These are phyloP conservation scores for Cudoniella acicularis DNA, from an alignment of 495 filamentous ascomycete species.

Conservation along the genomic window DNA sequence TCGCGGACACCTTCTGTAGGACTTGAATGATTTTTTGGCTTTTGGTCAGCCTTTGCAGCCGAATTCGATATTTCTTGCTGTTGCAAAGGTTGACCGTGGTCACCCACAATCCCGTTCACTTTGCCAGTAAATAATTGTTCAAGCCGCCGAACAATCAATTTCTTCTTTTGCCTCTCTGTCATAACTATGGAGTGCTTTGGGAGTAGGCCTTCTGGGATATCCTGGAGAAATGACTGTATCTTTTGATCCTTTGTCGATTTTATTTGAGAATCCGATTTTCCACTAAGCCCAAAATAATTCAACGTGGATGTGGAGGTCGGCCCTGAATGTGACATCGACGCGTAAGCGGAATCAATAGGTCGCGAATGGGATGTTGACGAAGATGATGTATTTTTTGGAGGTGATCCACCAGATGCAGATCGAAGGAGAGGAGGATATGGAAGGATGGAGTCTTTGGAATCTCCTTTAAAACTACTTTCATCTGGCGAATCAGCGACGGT, in stretches of 20 bases:
- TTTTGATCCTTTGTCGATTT: conserved; percentile 39
- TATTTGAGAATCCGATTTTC: conserved; percentile 19
- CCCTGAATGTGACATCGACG: conserved; percentile 60
- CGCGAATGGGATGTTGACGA: conserved; percentile 50
- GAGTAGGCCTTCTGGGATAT: conserved; percentile 57
- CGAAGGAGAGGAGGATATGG: conserved; percentile 30
- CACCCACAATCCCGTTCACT: conserved; percentile 35
- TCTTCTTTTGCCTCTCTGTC: conserved; percentile 68
- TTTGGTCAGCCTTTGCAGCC: conserved; percentile 30
- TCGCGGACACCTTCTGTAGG: conserved; percentile 42
- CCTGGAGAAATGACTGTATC: conserved; percentile 54
- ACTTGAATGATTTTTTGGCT: not conserved
- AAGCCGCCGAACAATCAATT: conserved; percentile 62
- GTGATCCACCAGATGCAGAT: conserved; percentile 25
- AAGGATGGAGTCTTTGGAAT: conserved; percentile 17
- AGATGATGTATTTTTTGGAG: conserved; percentile 43
- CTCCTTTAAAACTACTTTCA: conserved; percentile 23
- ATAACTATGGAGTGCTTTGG: conserved; percentile 45
- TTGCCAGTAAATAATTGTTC: conserved; percentile 80
- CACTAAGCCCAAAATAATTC: conserved; percentile 13
- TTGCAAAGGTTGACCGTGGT: conserved; percentile 42
- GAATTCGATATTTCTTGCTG: conserved; percentile 54
- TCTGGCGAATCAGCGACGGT: conserved; percentile 44
- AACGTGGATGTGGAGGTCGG: conserved; percentile 12
- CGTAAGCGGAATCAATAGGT: conserved; percentile 69